These are phyloP conservation scores for Phaeosphaeriaceae sp. DNA, from an alignment of 2,329 filamentous ascomycete genomes.

Conservation along the genomic window DNA sequence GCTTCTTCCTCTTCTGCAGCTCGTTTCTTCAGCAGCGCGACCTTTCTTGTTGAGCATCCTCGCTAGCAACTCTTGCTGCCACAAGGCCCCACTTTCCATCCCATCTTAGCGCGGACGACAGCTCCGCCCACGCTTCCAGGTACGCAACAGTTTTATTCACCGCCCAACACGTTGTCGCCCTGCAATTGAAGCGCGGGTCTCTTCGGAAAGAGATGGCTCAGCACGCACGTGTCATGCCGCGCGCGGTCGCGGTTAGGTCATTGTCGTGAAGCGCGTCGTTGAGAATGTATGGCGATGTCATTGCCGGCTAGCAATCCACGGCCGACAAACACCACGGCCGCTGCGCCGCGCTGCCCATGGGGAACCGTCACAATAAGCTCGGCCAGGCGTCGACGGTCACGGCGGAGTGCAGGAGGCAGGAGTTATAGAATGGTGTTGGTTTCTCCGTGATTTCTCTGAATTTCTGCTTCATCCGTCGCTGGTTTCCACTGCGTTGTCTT, in stretches of 20 bases:
- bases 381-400: constrained; percentile 10
- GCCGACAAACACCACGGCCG: constrained; percentile 23
- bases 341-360: constrained; percentile 15
- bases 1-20: neutral
- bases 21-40: too few relatives aligned
- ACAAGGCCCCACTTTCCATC: constrained; percentile 7
- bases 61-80: neutral
- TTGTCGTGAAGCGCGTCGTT: neutral
- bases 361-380: constrained; percentile 17
- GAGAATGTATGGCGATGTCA: constrained; percentile 20
- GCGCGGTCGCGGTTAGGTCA: constrained; percentile 1
- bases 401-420: constrained; percentile 1
- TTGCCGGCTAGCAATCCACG: constrained; percentile 36
- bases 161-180: neutral
- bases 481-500: neutral
- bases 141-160: constrained; percentile 10
- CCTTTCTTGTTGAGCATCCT: too few relatives aligned
- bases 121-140: constrained; percentile 12
- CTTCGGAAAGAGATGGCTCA: constrained; percentile 21
- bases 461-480: neutral
- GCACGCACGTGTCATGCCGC: constrained; percentile 9
- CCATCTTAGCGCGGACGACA: constrained; percentile 9
- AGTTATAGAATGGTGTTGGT: constrained; percentile 7
- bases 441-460: neutral
- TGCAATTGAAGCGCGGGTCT: constrained; percentile 13